Conservation (phyloP, 2,329 filamentous ascomycete genomes). For the Raffaelea arxii region DNA sequence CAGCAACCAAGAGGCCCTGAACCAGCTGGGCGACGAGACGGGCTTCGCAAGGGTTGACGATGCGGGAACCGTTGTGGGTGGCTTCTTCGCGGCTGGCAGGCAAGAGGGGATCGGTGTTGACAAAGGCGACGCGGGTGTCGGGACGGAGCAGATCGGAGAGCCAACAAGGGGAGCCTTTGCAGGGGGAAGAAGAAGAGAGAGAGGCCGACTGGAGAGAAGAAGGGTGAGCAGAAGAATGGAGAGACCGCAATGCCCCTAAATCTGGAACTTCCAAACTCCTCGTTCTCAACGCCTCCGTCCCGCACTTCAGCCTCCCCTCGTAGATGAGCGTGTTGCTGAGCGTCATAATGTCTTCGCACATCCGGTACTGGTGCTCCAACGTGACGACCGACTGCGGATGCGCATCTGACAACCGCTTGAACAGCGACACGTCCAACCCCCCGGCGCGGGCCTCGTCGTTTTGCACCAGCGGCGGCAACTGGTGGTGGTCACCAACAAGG, state of each 20-base stretch:
- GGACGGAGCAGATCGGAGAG: slow-evolving; percentile 62
- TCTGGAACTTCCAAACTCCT: slow-evolving; percentile 60
- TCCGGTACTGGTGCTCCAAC: slow-evolving; percentile 92
- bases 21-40: slow-evolving; percentile 71
- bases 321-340: slow-evolving; percentile 92
- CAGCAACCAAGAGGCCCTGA: slow-evolving; percentile 63
- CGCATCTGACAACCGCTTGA: slow-evolving; percentile 83
- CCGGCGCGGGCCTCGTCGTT: slow-evolving; percentile 80
- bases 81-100: slow-evolving; percentile 60
- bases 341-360: slow-evolving; percentile 95
- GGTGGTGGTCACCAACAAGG: slow-evolving; percentile 92
- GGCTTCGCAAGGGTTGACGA: slow-evolving; percentile 80
- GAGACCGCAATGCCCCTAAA: slow-evolving; percentile 47
- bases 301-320: slow-evolving; percentile 80
- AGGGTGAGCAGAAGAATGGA: slow-evolving; percentile 46
- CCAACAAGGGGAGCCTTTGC: slow-evolving; percentile 54
- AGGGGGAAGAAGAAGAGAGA: slow-evolving; percentile 39
- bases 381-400: slow-evolving; percentile 85
- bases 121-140: slow-evolving; percentile 65
- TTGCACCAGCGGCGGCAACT: slow-evolving; percentile 86
- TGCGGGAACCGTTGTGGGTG: slow-evolving; percentile 74
- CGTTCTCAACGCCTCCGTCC: slow-evolving; percentile 63
- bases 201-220: slow-evolving; percentile 18
- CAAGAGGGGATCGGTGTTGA: slow-evolving; percentile 81
- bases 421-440: slow-evolving; percentile 84